Conservation (phyloP, 1,284 basidiomycete species). For the Trichosporon coremiiforme region DNA sequence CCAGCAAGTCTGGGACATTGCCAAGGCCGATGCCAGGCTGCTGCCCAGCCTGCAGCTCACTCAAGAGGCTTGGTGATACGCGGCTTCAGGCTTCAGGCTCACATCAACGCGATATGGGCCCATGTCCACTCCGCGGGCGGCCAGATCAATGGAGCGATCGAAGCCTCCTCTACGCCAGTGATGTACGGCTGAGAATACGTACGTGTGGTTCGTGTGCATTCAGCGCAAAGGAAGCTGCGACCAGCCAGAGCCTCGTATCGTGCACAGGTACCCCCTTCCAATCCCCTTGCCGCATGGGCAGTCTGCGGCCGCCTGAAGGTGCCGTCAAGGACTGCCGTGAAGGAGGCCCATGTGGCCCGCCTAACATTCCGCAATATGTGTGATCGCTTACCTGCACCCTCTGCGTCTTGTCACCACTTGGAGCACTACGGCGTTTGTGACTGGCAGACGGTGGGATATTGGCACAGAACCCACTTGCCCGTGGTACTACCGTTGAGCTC, state of each 20-base stretch:
- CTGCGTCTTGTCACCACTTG: background rate
- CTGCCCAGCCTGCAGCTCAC: background rate
- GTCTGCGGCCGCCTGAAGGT: background rate
- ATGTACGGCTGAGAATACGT: background rate
- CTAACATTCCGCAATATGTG: background rate
- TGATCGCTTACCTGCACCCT: background rate
- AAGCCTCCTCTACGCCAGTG: background rate
- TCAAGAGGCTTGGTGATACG: background rate
- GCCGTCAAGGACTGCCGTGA: too few relatives aligned
- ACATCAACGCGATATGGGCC: too few relatives aligned
- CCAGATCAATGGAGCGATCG: background rate
- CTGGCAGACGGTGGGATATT: background rate
- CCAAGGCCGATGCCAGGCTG: too few relatives aligned
- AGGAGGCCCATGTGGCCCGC: background rate
- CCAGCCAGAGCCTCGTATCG: background rate
- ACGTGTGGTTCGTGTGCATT: background rate
- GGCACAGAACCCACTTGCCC: background rate
- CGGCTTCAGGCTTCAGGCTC: background rate
- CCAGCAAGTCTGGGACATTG: background rate
- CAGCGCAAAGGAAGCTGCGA: background rate
- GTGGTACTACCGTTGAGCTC: background rate
- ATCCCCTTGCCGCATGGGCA: background rate
- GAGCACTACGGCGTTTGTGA: too few relatives aligned
- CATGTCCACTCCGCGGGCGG: background rate
- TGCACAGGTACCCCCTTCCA: background rate